Base-by-base conservation (phyloP, 2,329 filamentous ascomycete genomes). In the Pseudopyrenochaeta lycopersici region DNA sequence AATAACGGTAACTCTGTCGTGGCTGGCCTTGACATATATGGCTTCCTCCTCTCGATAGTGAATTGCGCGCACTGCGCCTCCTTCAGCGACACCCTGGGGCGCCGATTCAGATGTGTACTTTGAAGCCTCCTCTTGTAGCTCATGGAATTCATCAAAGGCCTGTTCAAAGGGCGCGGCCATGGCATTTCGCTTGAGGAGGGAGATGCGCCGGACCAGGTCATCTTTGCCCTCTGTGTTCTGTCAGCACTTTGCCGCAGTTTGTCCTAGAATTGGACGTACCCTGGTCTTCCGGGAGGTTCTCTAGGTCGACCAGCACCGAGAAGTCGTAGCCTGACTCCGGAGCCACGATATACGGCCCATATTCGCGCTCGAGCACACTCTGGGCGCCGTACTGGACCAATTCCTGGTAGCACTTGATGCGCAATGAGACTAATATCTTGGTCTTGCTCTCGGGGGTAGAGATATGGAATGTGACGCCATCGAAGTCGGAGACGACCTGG, bases 101-200 rank as follows among this genome's bases (percentile, higher is more conserved):
- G 96, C 95, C 58, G 94, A 90, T 77, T 99, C 95, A 2, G 91
- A 91, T 32, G 91, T 97, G 75, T 95, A 98, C 73, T 93, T 92
- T 40, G 91, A 90, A 6, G 95, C 93, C 69, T 94, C 91, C 72
- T 96, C 92, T 66, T 90, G 88, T 60, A 99, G 80, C 61, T 88
- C 85, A 71, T 93, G 90, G 78, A 97, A 91, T 76, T 97, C 92
- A 69, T 96, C 87, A 76, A 98, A 99, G 18, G 96, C 95, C 73
- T 93, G 90, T 81, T 99, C 95, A 77, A 99, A 99, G 1, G 96
- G 95, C 44, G 95, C 94, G 58, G 95, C 96, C 95, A 99, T 98
- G 65, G 91, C 92, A 77, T 99, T 98, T 71, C 96, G 92, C 84
- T 98, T 99, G 69, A 99, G 80, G 62, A 99, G 83, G 55, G 93